Evolutionary conservation across 1,139 yeast species (phyloP).

Genomic region (Suhomyces bolitotheri): DNA sequence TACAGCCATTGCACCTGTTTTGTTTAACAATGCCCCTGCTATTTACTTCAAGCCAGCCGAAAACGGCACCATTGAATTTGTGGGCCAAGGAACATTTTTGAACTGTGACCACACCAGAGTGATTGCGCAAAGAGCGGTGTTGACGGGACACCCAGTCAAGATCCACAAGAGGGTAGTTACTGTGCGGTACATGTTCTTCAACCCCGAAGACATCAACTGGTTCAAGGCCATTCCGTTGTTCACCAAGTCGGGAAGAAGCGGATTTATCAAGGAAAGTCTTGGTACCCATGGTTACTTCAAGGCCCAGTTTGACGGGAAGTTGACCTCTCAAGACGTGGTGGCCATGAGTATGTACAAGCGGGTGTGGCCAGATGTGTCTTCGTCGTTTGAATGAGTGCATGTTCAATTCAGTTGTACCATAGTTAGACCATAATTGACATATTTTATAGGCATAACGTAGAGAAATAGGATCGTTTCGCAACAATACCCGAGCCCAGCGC

Average conservation of each 20-base stretch:
- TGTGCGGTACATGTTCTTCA: constrained; percentile 96
- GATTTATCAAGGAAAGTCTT: constrained; percentile 89
- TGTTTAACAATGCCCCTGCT: constrained; percentile 82
- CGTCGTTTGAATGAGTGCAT: constrained; percentile 23
- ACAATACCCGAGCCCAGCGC: too few relatives aligned
- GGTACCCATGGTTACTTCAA: constrained; percentile 99
- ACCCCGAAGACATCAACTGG: constrained; percentile 82
- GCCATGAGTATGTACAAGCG: constrained; percentile 95
- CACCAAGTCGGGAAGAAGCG: constrained; percentile 89
- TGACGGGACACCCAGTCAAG: constrained; percentile 94
- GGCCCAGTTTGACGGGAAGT: constrained; percentile 89
- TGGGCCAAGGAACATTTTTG: constrained; percentile 89
- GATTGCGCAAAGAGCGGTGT: constrained; percentile 80
- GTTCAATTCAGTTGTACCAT: constrained; percentile 8
- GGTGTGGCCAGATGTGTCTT: constrained; percentile 73
- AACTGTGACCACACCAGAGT: constrained; percentile 85
- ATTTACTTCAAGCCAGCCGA: constrained; percentile 58
- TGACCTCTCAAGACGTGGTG: constrained; percentile 88
- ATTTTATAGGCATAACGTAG: neutral
- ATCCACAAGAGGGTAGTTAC: constrained; percentile 92
- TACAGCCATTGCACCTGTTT: constrained; percentile 86
- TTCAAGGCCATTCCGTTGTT: constrained; percentile 91
- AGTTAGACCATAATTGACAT: neutral
- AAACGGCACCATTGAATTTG: constrained; percentile 57
- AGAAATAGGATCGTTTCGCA: too few relatives aligned